Evolutionary conservation across 768 basidiomycete species (phyloP).

Genomic region (Psilocybe subaeruginosa): DNA sequence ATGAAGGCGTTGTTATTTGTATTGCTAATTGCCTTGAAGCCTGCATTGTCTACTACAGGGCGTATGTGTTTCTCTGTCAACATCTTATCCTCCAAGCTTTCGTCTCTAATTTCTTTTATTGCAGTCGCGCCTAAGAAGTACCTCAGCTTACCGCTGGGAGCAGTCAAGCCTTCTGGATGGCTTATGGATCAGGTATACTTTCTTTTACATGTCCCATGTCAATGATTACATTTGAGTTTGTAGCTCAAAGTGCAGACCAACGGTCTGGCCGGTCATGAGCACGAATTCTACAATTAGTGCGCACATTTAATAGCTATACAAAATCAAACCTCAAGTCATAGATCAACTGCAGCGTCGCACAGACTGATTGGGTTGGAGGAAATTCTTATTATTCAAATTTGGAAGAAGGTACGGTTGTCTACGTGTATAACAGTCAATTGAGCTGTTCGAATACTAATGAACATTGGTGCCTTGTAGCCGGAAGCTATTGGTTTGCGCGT

Average conservation of each 20-base stretch:
- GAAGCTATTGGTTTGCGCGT: slow-evolving; percentile 63
- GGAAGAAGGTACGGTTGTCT: slow-evolving; percentile 38
- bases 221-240: neutral
- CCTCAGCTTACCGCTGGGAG: slow-evolving; percentile 40
- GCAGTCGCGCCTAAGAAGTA: slow-evolving; percentile 47
- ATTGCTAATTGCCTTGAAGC: slow-evolving; percentile 5
- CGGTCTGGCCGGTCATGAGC: slow-evolving; percentile 45
- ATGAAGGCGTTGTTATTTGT: slow-evolving; percentile 10
- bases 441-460: neutral
- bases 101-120: neutral
- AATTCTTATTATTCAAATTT: slow-evolving; percentile 41
- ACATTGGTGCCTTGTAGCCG: slow-evolving; percentile 35
- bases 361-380: slow-evolving; percentile 48
- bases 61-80: slow-evolving; percentile 22
- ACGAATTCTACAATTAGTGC: slow-evolving; percentile 46
- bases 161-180: slow-evolving; percentile 43
- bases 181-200: slow-evolving; percentile 40
- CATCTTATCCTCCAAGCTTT: neutral
- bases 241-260: slow-evolving; percentile 46
- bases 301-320: neutral
- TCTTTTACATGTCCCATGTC: neutral
- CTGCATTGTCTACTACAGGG: slow-evolving; percentile 16
- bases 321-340: neutral
- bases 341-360: slow-evolving; percentile 30
- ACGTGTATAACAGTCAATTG: neutral